These are phyloP conservation scores for Aquilaria yunnanensis DNA, from an alignment of 345 rosid genomes.

Conservation along the genomic window DNA sequence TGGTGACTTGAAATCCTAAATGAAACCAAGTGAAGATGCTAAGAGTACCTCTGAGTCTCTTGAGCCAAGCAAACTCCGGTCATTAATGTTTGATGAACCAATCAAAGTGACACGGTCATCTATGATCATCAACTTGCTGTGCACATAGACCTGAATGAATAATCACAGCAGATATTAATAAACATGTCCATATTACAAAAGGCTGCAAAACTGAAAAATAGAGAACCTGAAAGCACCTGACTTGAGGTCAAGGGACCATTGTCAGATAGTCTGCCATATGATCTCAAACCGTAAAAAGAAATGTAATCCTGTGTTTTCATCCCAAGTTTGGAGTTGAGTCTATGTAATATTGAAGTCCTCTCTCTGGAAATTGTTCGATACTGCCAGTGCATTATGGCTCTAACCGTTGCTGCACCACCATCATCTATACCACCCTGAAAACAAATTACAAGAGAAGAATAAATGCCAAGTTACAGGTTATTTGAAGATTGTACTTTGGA, in stretches of 20 bases:
- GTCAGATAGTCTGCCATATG: conserved; percentile 61
- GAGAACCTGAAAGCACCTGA: conserved; percentile 40
- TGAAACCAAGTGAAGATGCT: background rate
- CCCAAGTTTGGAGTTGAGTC: conserved; percentile 50
- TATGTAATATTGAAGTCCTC: conserved; percentile 63
- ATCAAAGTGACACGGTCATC: conserved; percentile 63
- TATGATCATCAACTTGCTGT: conserved; percentile 84
- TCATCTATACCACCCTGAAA: conserved; percentile 86
- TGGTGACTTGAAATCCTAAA: too few relatives aligned
- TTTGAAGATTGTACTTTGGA: background rate
- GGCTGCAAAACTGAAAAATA: background rate
- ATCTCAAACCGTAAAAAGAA: conserved; percentile 78
- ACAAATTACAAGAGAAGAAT: conserved; percentile 6
- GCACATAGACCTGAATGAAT: conserved; percentile 67
- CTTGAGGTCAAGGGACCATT: conserved; percentile 77
- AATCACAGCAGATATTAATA: background rate
- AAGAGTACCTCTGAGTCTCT: conserved; percentile 84
- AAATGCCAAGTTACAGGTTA: background rate
- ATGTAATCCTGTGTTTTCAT: conserved; percentile 67
- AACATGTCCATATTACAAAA: background rate
- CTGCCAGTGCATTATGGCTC: conserved; percentile 96
- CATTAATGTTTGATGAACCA: conserved; percentile 89
- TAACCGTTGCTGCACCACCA: conserved; percentile 85
- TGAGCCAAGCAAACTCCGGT: conserved; percentile 90
- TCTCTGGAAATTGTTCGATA: conserved; percentile 78